Base-by-base conservation (phyloP, 2,329 filamentous ascomycete species). In the Grosmannia clavigera region DNA sequence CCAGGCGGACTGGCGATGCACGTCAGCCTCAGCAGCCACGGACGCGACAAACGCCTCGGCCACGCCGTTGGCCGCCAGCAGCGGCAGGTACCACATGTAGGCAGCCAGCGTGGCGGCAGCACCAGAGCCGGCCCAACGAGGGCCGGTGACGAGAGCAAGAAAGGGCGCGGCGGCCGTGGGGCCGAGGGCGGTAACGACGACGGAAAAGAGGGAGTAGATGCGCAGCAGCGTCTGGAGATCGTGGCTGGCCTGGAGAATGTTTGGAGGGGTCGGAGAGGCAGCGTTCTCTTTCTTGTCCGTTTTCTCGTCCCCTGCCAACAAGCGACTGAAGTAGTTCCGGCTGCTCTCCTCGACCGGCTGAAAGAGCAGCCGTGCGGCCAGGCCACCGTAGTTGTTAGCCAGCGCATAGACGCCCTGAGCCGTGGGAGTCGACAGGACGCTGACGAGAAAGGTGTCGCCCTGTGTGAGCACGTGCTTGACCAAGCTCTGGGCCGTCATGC, bases 311-410 rank as follows among this genome's bases (percentile, higher is more conserved):
- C 7, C 14, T 31, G 78, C 72, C 27, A 96, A 83, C 0, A 96
- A 77, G 40, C 87, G 87, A 58, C 90, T 92, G 62, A 97, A 96
- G 69, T 96, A 85, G 68, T 86, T 91, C 48, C 95, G 86, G 64
- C 88, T 92, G 70, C 87, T 92, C 73, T 99, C 95, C 72, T 99
- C 94, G 62, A 99, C 84, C 9, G 94, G 95, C 68, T 97, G 94
- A 70, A 99, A 92, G 57, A 99, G 76, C 64, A 97, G 83, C 3
- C 94, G 83, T 0, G 94, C 94, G 33, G 95, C 76, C 0, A 99
- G 81, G 2, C 92, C 89, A 27, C 94, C 94, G 70, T 94, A 99
- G 72, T 97, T 99, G 67, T 91, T 91, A 58, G 92, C 94, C 5
- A 99, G 80, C 0, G 92, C 90, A 69, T 97, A 99, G 43, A 90